Percentiles rank a stretch among this genome's conserved stretches.
Evolutionary conservation across 225 moss, liverwort and hornwort species (phyloP).

Genomic region (Ulota crispa): DNA sequence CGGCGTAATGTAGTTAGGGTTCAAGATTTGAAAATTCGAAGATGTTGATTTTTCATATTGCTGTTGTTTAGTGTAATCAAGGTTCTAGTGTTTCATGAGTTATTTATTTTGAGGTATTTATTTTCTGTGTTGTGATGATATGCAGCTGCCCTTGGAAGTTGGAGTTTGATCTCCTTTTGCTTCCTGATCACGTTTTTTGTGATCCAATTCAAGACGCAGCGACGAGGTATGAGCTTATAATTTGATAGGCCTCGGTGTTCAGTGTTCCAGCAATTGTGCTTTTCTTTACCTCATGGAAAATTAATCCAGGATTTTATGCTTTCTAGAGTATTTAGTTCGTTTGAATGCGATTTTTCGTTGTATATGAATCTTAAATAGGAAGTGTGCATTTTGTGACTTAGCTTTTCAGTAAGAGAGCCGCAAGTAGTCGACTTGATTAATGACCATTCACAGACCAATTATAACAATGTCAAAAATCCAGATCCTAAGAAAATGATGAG

Average conservation of each 20-base stretch:
- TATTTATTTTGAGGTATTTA: neutral
- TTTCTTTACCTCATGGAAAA: neutral
- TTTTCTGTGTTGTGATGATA: slow-evolving; percentile 13
- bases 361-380: neutral
- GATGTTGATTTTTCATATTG: too few species aligned
- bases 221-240: slow-evolving; percentile 49
- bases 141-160: slow-evolving; percentile 83
- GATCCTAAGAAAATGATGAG: neutral
- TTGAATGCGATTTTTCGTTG: neutral
- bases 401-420: neutral
- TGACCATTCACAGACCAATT: neutral
- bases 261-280: neutral
- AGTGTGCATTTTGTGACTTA: neutral
- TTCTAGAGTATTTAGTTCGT: neutral
- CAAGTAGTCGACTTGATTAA: neutral
- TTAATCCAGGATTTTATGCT: neutral
- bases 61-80: too few species aligned
- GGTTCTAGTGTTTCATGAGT: neutral
- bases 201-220: slow-evolving; percentile 78
- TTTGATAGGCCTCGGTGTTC: neutral
- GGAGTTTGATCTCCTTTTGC: slow-evolving; percentile 90
- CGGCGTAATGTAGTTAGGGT: slow-evolving; percentile 18
- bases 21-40: neutral
- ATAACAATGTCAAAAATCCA: neutral
- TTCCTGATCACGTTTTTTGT: slow-evolving; percentile 85